Conservation (phyloP, 2,329 filamentous ascomycete species). For the Microcyclosporella mali region DNA sequence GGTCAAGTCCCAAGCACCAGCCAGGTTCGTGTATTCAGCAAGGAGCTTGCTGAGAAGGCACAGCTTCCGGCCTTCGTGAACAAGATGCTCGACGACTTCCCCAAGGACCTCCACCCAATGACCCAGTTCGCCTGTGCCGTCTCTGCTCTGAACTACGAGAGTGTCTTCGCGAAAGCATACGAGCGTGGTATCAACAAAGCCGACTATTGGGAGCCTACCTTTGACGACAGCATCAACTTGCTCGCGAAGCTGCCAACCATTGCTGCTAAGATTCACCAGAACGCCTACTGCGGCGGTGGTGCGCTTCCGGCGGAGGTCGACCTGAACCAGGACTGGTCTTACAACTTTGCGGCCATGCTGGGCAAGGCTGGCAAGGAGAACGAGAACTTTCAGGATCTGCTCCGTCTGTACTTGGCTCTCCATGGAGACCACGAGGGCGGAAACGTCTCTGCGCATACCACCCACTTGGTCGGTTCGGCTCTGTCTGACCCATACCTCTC, state of each 20-base stretch:
- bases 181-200: slow-evolving; percentile 87
- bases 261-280: slow-evolving; percentile 96
- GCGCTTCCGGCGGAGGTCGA: slow-evolving; percentile 72
- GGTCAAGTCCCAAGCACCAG: slow-evolving; percentile 78
- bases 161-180: slow-evolving; percentile 88
- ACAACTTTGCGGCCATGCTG: slow-evolving; percentile 96
- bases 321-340: slow-evolving; percentile 86
- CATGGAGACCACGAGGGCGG: slow-evolving; percentile 98
- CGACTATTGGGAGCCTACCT: slow-evolving; percentile 98
- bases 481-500: slow-evolving; percentile 92
- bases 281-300: slow-evolving; percentile 69
- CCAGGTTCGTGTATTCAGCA: slow-evolving; percentile 77
- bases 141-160: slow-evolving; percentile 91
- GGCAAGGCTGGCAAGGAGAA: slow-evolving; percentile 84
- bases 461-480: slow-evolving; percentile 89
- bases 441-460: slow-evolving; percentile 92
- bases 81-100: slow-evolving; percentile 85
- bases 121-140: slow-evolving; percentile 95
- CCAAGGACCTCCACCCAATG: slow-evolving; percentile 90
- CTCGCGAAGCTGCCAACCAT: slow-evolving; percentile 95
- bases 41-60: slow-evolving; percentile 80
- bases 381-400: slow-evolving; percentile 89
- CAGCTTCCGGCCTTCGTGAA: slow-evolving; percentile 75
- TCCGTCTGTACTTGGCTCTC: slow-evolving; percentile 88
- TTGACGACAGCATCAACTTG: slow-evolving; percentile 88